Evolutionary conservation across 1,284 basidiomycete species (phyloP), one percentile per base, ranked within the genome.

Genomic region (Leccinum griseonigrum): DNA sequence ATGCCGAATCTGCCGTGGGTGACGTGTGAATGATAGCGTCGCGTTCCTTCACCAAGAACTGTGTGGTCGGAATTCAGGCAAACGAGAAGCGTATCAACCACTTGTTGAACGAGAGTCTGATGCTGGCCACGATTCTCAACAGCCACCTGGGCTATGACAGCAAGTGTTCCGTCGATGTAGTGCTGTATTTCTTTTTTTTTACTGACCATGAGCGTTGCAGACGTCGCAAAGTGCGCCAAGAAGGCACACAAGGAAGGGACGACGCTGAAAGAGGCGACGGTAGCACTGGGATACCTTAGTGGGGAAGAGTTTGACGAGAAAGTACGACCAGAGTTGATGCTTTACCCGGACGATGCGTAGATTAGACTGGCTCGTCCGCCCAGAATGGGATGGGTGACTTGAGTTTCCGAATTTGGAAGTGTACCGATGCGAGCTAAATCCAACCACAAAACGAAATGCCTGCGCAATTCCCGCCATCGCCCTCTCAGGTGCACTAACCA

Each of bases 231-330:
- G 77, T 95, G 94, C 68, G 97, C 97, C 48, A 99, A 99, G 86
- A 99, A 99, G 79, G 97, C 97, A 14, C 97, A 99, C 84, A 95
- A 92, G 78, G 95, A 99, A 78, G 97, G 96, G 28, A 93, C 90
- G 56, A 99, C 97, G 56, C 76, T 99, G 74, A 97, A 97, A 82
- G 92, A 96, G 79, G 94, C 97, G 50, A 95, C 95, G 7, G 89
- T 98, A 38, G 78, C 88, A 31, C 85, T 98, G 48, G 94, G 94
- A 63, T 88, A 94, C 76, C 77, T 99, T 71, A 91, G 91, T 1
- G 82, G 88, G 3, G 94, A 97, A 75, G 94, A 98, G 76, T 99
- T 99, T 77, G 96, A 99, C 79, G 81, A 87, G 75, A 94, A 95
- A 78, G 97, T 99, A 66, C 86, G 94, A 65, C 97, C 97, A 57